A percentile compares a stretch with the other conserved stretches of the same genome.
phyloP scores from a whole-genome alignment of 345 rosid species.

The Citrus reticulata region DNA sequence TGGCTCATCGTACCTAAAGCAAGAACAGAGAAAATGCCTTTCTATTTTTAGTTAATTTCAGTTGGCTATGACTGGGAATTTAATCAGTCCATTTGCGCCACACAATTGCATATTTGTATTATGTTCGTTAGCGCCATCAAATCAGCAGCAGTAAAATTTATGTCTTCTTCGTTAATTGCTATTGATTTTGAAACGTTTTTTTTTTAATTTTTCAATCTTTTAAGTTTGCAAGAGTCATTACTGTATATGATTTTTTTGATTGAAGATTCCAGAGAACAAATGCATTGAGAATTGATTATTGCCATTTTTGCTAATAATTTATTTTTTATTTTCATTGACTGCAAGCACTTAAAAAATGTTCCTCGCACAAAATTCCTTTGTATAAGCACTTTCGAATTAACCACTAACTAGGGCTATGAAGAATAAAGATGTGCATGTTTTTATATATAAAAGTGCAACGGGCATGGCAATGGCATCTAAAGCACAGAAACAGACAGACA shows the following conservation, averaged over 20 bases:
- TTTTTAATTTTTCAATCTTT: neutral
- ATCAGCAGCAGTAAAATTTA: neutral
- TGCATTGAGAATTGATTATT: neutral
- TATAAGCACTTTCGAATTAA: too few relatives aligned
- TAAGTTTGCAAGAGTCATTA: too few relatives aligned
- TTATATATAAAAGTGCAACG: neutral
- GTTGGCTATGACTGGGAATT: neutral
- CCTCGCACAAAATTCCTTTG: neutral
- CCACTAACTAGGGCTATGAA: neutral
- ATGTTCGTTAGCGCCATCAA: neutral
- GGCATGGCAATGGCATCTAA: neutral
- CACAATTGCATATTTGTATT: neutral
- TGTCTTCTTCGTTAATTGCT: neutral
- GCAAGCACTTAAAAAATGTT: neutral
- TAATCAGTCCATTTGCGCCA: neutral
- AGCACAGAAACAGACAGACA: neutral
- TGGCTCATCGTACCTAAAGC: neutral
- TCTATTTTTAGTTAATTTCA: too few relatives aligned
- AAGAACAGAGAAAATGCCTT: neutral
- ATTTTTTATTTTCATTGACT: neutral
- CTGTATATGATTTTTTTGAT: too few relatives aligned
- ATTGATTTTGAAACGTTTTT: neutral
- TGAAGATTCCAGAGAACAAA: neutral
- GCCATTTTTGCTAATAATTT: neutral
- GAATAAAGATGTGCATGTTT: neutral